Conservation (phyloP, 345 rosid species). For the Salix brachista region DNA sequence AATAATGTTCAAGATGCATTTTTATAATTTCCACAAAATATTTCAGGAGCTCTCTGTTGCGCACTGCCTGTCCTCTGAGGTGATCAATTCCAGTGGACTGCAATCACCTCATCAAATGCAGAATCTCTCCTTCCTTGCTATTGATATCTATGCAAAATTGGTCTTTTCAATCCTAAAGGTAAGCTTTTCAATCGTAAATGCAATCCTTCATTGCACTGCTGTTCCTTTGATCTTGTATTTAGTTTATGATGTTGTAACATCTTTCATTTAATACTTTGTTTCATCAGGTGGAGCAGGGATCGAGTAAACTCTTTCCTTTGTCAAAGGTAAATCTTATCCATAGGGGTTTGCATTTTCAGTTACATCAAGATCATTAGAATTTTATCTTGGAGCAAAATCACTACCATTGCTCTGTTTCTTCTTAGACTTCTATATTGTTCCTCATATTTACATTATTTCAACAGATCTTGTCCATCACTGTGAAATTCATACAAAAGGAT, state of each 20-base stretch:
- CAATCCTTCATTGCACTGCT: slow-evolving; percentile 3
- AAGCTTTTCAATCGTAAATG: slow-evolving; percentile 44
- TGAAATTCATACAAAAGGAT: slow-evolving; percentile 74
- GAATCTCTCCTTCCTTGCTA: slow-evolving; percentile 68
- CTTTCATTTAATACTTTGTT: slow-evolving; percentile 18
- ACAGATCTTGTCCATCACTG: slow-evolving; percentile 68
- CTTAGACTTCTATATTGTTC: background rate
- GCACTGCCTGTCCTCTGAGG: slow-evolving; percentile 78
- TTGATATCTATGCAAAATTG: slow-evolving; percentile 86
- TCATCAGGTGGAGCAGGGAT: slow-evolving; percentile 72
- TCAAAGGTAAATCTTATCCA: slow-evolving; percentile 48
- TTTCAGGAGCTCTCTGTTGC: slow-evolving; percentile 76
- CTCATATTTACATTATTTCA: slow-evolving; percentile 16
- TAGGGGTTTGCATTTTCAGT: background rate
- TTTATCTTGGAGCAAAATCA: background rate
- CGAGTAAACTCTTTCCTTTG: slow-evolving; percentile 56
- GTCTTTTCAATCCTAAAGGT: slow-evolving; percentile 60
- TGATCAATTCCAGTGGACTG: slow-evolving; percentile 47
- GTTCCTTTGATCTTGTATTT: background rate
- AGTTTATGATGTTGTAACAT: background rate
- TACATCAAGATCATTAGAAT: background rate
- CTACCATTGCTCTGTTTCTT: background rate
- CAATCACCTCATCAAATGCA: slow-evolving; percentile 69
- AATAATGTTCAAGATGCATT: background rate
- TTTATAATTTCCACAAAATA: background rate